Conservation (phyloP, 2,329 filamentous ascomycete genomes). For the Pseudogymnoascus sp. region DNA sequence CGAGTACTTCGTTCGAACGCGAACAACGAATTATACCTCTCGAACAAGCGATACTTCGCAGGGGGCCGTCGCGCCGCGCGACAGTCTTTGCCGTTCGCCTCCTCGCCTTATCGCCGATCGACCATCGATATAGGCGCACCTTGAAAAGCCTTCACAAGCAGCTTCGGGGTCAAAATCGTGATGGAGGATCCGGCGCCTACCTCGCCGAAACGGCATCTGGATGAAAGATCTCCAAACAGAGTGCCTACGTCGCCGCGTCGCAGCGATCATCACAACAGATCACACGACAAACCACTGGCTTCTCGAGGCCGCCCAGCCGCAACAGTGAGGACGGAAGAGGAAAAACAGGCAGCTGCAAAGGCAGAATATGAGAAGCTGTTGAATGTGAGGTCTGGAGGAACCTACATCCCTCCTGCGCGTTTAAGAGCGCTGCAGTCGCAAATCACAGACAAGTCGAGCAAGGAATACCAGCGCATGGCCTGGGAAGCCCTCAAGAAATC, state of each 20-base stretch:
- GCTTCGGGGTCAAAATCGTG: conserved; percentile 12
- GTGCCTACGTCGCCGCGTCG: conserved; percentile 19
- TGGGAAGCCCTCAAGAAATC: conserved; percentile 99
- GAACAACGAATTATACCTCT: background rate
- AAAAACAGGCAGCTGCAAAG: conserved; percentile 82
- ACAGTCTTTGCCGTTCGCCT: background rate
- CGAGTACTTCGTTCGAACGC: background rate
- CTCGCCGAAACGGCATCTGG: conserved; percentile 13
- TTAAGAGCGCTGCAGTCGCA: conserved; percentile 88
- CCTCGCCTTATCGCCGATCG: conserved; percentile 2
- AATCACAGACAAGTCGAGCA: conserved; percentile 91
- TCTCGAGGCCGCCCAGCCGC: conserved; percentile 17
- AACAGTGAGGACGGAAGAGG: conserved; percentile 55
- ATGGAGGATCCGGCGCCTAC: conserved; percentile 17
- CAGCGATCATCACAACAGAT: conserved; percentile 21
- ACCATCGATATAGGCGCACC: background rate
- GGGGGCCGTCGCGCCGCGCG: conserved; percentile 6
- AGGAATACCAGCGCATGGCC: conserved; percentile 97
- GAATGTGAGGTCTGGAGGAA: conserved; percentile 88
- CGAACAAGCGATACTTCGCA: background rate
- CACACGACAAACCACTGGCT: conserved; percentile 15
- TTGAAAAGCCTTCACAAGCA: background rate
- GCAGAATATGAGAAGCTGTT: conserved; percentile 90
- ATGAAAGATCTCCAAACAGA: conserved; percentile 14
- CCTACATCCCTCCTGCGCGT: conserved; percentile 89